phyloP scores from a whole-genome alignment of 352 stramenopile genomes.

The Peronospora destructor region DNA sequence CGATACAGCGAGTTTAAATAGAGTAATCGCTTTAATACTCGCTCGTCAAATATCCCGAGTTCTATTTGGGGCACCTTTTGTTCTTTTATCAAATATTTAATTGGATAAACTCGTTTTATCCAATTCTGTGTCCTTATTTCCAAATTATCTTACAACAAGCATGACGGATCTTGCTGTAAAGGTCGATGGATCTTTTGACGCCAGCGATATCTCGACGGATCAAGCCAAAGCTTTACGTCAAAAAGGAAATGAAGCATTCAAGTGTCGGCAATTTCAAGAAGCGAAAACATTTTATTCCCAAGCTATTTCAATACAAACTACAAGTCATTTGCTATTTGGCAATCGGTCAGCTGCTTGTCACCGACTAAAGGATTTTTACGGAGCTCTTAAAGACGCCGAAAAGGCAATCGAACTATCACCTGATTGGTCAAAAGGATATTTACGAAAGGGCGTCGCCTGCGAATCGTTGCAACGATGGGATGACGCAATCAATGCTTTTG shows the following conservation, averaged over 20 bases:
- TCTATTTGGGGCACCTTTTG: too few species aligned
- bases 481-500: constrained; percentile 72
- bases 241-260: constrained; percentile 65
- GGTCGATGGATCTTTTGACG: constrained; percentile 38
- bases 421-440: constrained; percentile 89
- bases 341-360: constrained; percentile 86
- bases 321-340: constrained; percentile 62
- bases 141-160: neutral
- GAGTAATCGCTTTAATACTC: too few species aligned
- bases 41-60: too few species aligned
- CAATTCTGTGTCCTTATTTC: constrained; percentile 1
- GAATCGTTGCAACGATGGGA: constrained; percentile 46
- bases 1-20: too few species aligned
- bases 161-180: constrained; percentile 30
- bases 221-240: constrained; percentile 38
- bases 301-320: constrained; percentile 39
- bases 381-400: constrained; percentile 82
- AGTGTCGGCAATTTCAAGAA: constrained; percentile 40
- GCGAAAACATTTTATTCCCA: constrained; percentile 50
- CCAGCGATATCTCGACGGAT: constrained; percentile 1
- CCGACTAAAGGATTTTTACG: constrained; percentile 59
- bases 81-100: neutral
- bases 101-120: constrained; percentile 7
- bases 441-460: constrained; percentile 83
- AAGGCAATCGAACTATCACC: constrained; percentile 70